Evolutionary conservation across 2,329 filamentous ascomycete genomes (phyloP).

Genomic region (Akanthomyces muscarius): DNA sequence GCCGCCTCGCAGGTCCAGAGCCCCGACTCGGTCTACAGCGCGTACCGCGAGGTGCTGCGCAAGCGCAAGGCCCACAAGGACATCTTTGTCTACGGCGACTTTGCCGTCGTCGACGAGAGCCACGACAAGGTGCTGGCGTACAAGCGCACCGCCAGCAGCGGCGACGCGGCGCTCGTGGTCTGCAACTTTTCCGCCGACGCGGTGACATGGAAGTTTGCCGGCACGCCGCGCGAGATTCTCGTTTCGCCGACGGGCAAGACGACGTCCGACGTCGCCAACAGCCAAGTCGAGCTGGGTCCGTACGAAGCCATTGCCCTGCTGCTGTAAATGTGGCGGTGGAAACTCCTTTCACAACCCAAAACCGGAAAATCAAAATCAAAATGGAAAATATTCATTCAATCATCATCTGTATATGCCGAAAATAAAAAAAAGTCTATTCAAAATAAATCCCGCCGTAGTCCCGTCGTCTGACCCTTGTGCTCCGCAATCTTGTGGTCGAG

Average conservation of each 20-base stretch:
- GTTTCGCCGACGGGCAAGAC: constrained; percentile 31
- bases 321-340: constrained; percentile 19
- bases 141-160: constrained; percentile 29
- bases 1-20: constrained; percentile 50
- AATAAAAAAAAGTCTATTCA: constrained; percentile 12
- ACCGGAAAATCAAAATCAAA: not conserved
- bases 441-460: constrained; percentile 24
- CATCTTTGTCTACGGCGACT: constrained; percentile 63
- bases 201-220: constrained; percentile 30
- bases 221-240: constrained; percentile 31
- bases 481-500: constrained; percentile 48
- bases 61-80: constrained; percentile 58
- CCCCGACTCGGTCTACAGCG: constrained; percentile 51
- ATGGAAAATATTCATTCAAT: not conserved
- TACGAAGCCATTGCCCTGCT: constrained; percentile 36
- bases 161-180: constrained; percentile 32
- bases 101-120: constrained; percentile 35
- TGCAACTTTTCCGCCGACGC: constrained; percentile 36
- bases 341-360: not conserved
- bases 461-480: constrained; percentile 30
- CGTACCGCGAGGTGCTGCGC: constrained; percentile 57
- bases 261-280: constrained; percentile 28
- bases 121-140: constrained; percentile 38
- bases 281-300: constrained; percentile 30
- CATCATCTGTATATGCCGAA: too few species aligned